A percentile compares a stretch with the other conserved stretches of the same genome.
phyloP scores from a whole-genome alignment of 768 basidiomycete species.

The Naematelia encephala region DNA sequence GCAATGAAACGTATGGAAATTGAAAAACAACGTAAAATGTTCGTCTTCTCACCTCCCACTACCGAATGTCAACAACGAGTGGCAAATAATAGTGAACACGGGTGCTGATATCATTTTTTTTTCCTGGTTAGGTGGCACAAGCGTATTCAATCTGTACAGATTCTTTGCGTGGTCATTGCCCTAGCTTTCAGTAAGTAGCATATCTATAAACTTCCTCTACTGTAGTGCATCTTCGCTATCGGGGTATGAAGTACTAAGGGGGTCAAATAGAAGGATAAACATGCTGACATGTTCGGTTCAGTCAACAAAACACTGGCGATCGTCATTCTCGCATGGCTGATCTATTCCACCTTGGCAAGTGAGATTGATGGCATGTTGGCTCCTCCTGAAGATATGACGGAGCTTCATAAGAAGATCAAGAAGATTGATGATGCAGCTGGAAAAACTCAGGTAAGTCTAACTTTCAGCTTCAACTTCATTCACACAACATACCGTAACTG shows the following conservation, averaged over 20 bases:
- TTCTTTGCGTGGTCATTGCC: constrained; percentile 29
- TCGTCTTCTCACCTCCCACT: constrained; percentile 10
- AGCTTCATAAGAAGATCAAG: constrained; percentile 10
- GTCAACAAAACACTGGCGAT: constrained; percentile 34
- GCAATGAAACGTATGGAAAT: constrained; percentile 32
- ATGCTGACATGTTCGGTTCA: constrained; percentile 4
- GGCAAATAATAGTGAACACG: neutral
- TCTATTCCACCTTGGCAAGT: constrained; percentile 36
- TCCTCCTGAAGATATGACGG: constrained; percentile 12
- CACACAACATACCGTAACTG: no score
- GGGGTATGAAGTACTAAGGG: no score
- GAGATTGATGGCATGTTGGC: constrained; percentile 28
- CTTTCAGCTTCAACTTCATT: no score
- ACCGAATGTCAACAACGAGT: no score
- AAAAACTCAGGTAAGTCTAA: constrained; percentile 13
- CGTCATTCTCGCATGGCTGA: constrained; percentile 25
- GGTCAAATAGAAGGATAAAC: no score
- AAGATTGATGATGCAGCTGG: neutral
- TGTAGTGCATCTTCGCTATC: neutral
- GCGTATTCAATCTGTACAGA: constrained; percentile 30
- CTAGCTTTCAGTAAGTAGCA: constrained; percentile 29
- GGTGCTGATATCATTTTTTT: no score
- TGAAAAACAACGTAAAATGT: constrained; percentile 29
- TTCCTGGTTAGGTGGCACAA: constrained; percentile 34
- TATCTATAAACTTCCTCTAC: neutral